Base-by-base conservation (phyloP, 2,329 filamentous ascomycete species). In the Paracamarosporium sp. region DNA sequence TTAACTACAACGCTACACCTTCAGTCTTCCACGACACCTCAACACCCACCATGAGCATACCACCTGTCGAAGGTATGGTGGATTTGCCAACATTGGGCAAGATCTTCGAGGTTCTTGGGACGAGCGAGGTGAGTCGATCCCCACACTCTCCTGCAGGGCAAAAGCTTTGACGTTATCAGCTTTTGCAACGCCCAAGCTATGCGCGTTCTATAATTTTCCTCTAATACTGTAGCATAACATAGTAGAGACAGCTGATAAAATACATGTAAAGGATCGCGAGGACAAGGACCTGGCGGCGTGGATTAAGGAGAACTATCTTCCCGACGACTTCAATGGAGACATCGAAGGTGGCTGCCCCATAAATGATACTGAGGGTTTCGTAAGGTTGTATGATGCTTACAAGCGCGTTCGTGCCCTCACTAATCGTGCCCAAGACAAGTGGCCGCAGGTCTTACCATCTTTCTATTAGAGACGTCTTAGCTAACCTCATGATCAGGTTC, bases 361-460 rank as follows among this genome's bases (percentile, higher is more conserved):
- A 20, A 61, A 64, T 27, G 65, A 62, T 5, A 22, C 58, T 3
- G 63, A 70, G 50, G 66, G 61, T 27, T 72, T 70, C 50, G 36
- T 44, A 30, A 62, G 67, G 20, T 55, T 74, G 4, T 63, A 71
- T 28, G 57, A 57, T n/a, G 71, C 71, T 13, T 74, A 69, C 44
- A 65, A 66, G 40, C 66, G 71, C 31, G 69, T 68, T 22, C 65
- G 66, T 13, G 54, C 57, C 17, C 65, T 73, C 28, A 73, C 70
- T 13, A 67, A 66, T n/a, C 66, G 65, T 45, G 61, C 67, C 25
- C 66, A 69, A 59, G 69, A 73, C 33, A 69, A 72, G 54, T 74
- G 70, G 70, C 71, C 71, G 22, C 36, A 36, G 5, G 45, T 48
- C 1, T n/a, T n/a, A 17, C 12, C 2, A 22, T 8, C 24, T n/a